phyloP scores from a whole-genome alignment of 768 basidiomycete genomes.

The Leccinum ochraceum region DNA sequence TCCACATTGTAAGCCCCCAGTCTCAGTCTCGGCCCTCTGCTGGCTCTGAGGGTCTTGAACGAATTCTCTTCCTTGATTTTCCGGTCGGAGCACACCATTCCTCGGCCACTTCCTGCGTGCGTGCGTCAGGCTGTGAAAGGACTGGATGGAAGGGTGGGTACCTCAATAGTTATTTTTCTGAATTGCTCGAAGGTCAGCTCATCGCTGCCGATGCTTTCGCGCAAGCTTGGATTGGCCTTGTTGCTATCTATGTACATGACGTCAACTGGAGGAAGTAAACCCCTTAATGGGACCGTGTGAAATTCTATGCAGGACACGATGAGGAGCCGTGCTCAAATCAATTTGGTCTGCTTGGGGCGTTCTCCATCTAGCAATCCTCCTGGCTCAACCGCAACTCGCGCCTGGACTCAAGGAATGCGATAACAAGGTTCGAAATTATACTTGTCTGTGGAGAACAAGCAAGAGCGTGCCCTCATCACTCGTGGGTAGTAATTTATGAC shows the following conservation, averaged over 20 bases:
- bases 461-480: neutral
- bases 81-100: constrained; percentile 80
- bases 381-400: no score
- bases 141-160: constrained; percentile 24
- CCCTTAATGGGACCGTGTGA: no score
- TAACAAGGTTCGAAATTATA: no score
- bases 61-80: constrained; percentile 85
- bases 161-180: constrained; percentile 79
- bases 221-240: constrained; percentile 84
- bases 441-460: neutral
- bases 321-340: no score
- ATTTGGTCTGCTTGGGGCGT: no score
- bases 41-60: constrained; percentile 88
- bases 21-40: constrained; percentile 89
- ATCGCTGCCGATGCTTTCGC: constrained; percentile 85
- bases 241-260: constrained; percentile 28
- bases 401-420: no score
- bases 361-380: no score
- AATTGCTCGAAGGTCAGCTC: constrained; percentile 70
- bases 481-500: neutral
- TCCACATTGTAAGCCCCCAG: constrained; percentile 85
- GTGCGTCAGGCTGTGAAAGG: neutral
- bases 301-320: no score
- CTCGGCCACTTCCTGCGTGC: constrained; percentile 90
- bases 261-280: no score